Evolutionary conservation across 2,329 filamentous ascomycete genomes (phyloP).

Genomic region (Cryphonectria parasitica): DNA sequence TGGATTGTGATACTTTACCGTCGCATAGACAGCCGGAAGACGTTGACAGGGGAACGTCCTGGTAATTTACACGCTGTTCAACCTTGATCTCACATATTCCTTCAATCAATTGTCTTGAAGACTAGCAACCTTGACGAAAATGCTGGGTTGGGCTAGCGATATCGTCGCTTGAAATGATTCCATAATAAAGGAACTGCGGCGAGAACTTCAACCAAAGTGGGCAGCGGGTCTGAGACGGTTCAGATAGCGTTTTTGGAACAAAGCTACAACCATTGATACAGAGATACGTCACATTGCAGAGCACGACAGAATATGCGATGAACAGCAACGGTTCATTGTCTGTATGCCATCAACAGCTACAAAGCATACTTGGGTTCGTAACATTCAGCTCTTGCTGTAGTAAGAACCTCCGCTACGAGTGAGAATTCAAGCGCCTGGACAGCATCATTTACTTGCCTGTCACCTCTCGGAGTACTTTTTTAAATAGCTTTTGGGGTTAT

Average conservation of each 20-base stretch:
- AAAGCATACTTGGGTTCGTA: too few species aligned
- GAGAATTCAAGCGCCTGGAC: too few species aligned
- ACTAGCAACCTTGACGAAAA: too few species aligned
- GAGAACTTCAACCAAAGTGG: background rate
- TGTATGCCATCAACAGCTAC: background rate
- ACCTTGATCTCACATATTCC: too few species aligned
- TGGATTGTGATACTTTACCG: background rate
- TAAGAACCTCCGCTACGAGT: too few species aligned
- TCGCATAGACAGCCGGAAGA: background rate
- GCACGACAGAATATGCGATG: background rate
- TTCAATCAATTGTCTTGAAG: too few species aligned
- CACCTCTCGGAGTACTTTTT: too few species aligned
- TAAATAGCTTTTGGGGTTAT: too few species aligned
- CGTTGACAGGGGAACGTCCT: background rate
- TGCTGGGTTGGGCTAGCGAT: too few species aligned
- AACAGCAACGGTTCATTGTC: background rate
- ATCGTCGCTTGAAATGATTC: background rate
- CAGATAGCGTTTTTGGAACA: background rate
- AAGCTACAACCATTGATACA: background rate
- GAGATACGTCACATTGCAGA: background rate
- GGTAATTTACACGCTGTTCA: background rate
- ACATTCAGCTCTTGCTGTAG: too few species aligned
- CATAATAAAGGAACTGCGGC: background rate
- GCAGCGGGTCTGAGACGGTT: background rate
- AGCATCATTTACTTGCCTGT: too few species aligned